A percentile compares a stretch with the other conserved stretches of the same genome.
Conservation (phyloP, 805 yeast genomes). For the Brettanomyces custersianus region DNA sequence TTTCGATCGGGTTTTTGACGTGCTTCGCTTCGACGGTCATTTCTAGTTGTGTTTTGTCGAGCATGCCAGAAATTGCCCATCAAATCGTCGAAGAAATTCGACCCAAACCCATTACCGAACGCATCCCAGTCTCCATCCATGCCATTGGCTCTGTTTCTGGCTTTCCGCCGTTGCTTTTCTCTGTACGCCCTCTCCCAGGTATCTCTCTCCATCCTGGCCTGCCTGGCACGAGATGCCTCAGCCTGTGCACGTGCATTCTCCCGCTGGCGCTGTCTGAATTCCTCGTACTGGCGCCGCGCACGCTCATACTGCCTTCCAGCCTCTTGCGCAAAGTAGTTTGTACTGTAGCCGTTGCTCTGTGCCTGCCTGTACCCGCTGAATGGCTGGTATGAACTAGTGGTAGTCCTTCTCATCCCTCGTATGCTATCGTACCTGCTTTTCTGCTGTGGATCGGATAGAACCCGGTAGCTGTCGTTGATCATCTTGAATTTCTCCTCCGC, state of each 20-base stretch:
- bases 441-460: slow-evolving; percentile 54
- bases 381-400: neutral
- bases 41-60: neutral
- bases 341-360: neutral
- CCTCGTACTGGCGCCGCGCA: slow-evolving; percentile 16
- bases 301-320: slow-evolving; percentile 14
- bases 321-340: slow-evolving; percentile 3
- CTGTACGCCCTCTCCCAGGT: slow-evolving; percentile 4
- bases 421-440: slow-evolving; percentile 44
- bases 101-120: neutral
- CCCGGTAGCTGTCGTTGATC: slow-evolving; percentile 84
- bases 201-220: slow-evolving; percentile 5
- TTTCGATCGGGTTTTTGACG: neutral
- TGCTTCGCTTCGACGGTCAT: slow-evolving; percentile 1
- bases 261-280: slow-evolving; percentile 10
- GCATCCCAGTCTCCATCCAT: slow-evolving; percentile 1
- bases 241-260: slow-evolving; percentile 10
- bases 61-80: neutral
- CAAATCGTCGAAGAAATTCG: slow-evolving; percentile 2
- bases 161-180: slow-evolving; percentile 1
- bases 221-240: slow-evolving; percentile 6
- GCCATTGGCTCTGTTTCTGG: neutral
- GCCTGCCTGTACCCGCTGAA: neutral
- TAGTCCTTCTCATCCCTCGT: slow-evolving; percentile 29
- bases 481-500: slow-evolving; percentile 81